Base-by-base conservation (phyloP, 23 red algal genomes). In the Porphyridium purpureum region DNA sequence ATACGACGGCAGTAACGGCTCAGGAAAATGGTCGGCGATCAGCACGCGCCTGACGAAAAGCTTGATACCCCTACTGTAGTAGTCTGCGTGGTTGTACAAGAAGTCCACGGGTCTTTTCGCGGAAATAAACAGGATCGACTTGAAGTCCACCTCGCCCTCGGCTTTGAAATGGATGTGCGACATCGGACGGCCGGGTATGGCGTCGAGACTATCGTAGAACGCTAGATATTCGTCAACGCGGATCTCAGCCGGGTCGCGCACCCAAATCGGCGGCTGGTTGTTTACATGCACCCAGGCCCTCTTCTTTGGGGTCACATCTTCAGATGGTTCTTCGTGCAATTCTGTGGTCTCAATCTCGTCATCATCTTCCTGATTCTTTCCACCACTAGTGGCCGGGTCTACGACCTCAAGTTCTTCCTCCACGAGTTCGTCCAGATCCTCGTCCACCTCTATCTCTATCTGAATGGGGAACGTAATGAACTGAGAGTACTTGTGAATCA, bases 391-490 rank as follows among this genome's bases (percentile, higher is more conserved):
- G 38, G 11, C 38, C 17, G 11, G 11, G 11, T 44, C 38, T 44
- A 11, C 38, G 11, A 11, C 38, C 17, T 5, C 49, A 9, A n/a
- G 5, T 7, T 53, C 49, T n/a, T 53, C 49, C 49, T 6, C 23
- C 49, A 38, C 5, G 5, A 38, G 11, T 11, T 38, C 34, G 34
- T 53, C 49, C 5, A n/a, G 5, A 7, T 5, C 49, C 49, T 53
- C 49, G 23, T 24, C 23, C 22, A 53, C 49, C 49, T 53, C 14
- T 29, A 7, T 53, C 5, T 67, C 27, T 35, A 67, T 7, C 29
- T 67, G 49, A 11, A 67, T 67, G 20, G 62, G 62, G 38, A 67
- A 67, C n/a, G 22, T 33, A 2, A 40, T 67, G 48, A 67, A 67
- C 21, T 54, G 4, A 25, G 46, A 67, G 26, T 67, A 67, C 50